Evolutionary conservation across 2,329 filamentous ascomycete genomes (phyloP).

Genomic region (Penicillium digitatum): DNA sequence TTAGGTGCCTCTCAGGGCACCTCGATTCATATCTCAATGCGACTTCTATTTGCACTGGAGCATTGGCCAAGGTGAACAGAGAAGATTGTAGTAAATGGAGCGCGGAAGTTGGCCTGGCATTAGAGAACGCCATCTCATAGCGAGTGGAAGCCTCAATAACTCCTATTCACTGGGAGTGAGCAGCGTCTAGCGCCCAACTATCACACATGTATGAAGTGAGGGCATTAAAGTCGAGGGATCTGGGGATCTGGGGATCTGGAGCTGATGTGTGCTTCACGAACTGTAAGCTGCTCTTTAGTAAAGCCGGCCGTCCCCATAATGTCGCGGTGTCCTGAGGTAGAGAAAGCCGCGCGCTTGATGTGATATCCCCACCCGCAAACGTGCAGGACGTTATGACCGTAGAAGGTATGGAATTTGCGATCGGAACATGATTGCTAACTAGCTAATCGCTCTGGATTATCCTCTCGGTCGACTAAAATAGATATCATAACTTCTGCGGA

Average conservation of each 20-base stretch:
- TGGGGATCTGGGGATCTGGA: conserved; percentile 59
- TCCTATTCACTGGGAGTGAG: no score
- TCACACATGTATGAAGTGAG: no score
- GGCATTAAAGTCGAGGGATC: no score
- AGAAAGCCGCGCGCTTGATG: conserved; percentile 25
- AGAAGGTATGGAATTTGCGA: conserved; percentile 8
- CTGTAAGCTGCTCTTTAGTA: conserved; percentile 66
- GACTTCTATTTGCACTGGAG: neutral
- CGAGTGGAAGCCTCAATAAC: no score
- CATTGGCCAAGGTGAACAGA: neutral
- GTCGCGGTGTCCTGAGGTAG: conserved; percentile 27
- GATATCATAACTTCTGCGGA: no score
- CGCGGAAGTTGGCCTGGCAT: neutral
- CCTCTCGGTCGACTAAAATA: neutral
- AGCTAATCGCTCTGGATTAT: neutral
- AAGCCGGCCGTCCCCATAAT: conserved; percentile 73
- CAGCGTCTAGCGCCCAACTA: no score
- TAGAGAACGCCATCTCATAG: no score
- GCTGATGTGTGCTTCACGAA: conserved; percentile 69
- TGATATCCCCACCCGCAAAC: neutral
- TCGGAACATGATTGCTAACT: conserved; percentile 14
- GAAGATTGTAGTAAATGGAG: neutral
- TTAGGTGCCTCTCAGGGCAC: neutral
- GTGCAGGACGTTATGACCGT: conserved; percentile 5
- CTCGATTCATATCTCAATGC: neutral